These are phyloP conservation scores for Annulohypoxylon moriforme DNA, from an alignment of 495 filamentous ascomycete species.

Conservation along the genomic window DNA sequence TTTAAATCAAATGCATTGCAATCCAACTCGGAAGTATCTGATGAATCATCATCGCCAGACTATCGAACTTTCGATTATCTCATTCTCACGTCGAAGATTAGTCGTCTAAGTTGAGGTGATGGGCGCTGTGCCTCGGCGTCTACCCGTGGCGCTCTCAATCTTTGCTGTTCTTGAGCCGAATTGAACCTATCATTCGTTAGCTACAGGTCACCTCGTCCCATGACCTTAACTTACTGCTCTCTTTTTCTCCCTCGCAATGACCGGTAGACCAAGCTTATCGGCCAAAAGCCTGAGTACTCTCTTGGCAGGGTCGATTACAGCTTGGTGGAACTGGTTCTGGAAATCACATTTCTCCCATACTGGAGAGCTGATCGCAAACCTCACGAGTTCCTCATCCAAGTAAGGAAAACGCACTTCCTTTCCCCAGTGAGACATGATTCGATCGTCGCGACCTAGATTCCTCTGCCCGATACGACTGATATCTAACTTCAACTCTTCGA, in stretches of 20 bases:
- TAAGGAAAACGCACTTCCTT: conserved; percentile 93
- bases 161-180: conserved; percentile 89
- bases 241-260: conserved; percentile 86
- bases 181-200: conserved; percentile 68
- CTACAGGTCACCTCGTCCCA: background rate
- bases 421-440: conserved; percentile 89
- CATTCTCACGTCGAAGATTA: background rate
- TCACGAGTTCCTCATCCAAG: conserved; percentile 86
- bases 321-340: conserved; percentile 55
- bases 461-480: conserved; percentile 87
- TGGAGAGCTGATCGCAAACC: conserved; percentile 77
- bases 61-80: conserved; percentile 12
- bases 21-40: conserved; percentile 70
- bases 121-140: conserved; percentile 73
- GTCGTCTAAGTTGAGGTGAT: conserved; percentile 50
- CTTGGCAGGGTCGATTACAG: conserved; percentile 78
- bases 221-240: conserved; percentile 69
- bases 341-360: conserved; percentile 92
- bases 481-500: conserved; percentile 88
- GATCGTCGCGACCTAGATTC: conserved; percentile 93
- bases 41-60: conserved; percentile 65
- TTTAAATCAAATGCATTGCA: conserved; percentile 31
- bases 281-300: conserved; percentile 83
- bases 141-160: conserved; percentile 73
- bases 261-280: conserved; percentile 73